Evolutionary conservation across 2,329 filamentous ascomycete species (phyloP).

Genomic region (Grosmannia penicillata): DNA sequence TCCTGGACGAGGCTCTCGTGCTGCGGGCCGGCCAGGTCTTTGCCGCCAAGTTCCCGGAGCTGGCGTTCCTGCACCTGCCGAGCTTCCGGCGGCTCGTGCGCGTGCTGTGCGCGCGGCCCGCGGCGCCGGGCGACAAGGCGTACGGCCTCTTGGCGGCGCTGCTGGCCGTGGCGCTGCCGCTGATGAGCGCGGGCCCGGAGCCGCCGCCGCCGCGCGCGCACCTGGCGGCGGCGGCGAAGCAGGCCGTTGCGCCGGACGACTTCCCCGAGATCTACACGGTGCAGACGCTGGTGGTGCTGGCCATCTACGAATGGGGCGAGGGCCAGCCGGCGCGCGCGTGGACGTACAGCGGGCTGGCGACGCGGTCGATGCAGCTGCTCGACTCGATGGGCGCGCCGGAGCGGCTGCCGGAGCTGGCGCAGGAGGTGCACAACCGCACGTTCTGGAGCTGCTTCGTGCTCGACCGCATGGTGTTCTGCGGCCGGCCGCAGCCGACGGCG

Average conservation of each 20-base stretch:
- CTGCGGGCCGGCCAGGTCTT: neutral
- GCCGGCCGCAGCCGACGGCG: slow-evolving; percentile 18
- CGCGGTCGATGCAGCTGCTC: slow-evolving; percentile 23
- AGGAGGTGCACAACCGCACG: slow-evolving; percentile 21
- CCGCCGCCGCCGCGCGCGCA: neutral
- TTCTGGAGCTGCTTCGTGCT: slow-evolving; percentile 31
- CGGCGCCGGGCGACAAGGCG: neutral
- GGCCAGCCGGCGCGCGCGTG: slow-evolving; percentile 27
- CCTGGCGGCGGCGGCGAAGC: neutral
- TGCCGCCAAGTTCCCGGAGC: slow-evolving; percentile 6
- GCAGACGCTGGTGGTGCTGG: slow-evolving; percentile 6
- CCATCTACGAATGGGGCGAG: slow-evolving; percentile 22
- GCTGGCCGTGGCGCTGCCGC: slow-evolving; percentile 1
- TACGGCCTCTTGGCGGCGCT: slow-evolving; percentile 1
- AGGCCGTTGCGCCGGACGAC: neutral
- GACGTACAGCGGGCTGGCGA: slow-evolving; percentile 25
- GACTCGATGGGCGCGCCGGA: slow-evolving; percentile 14
- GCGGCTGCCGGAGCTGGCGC: slow-evolving; percentile 12
- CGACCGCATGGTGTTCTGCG: slow-evolving; percentile 27
- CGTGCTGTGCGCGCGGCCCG: neutral
- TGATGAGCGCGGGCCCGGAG: neutral
- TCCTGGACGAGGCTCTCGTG: no score
- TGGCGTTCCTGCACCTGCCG: slow-evolving; percentile 6
- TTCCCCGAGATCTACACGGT: slow-evolving; percentile 1
- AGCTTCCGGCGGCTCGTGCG: slow-evolving; percentile 2